Percentiles rank a stretch among this genome's conserved stretches.
Evolutionary conservation across 164 flowering plant genomes (phyloP).

Genomic region (Taxillus chinensis): DNA sequence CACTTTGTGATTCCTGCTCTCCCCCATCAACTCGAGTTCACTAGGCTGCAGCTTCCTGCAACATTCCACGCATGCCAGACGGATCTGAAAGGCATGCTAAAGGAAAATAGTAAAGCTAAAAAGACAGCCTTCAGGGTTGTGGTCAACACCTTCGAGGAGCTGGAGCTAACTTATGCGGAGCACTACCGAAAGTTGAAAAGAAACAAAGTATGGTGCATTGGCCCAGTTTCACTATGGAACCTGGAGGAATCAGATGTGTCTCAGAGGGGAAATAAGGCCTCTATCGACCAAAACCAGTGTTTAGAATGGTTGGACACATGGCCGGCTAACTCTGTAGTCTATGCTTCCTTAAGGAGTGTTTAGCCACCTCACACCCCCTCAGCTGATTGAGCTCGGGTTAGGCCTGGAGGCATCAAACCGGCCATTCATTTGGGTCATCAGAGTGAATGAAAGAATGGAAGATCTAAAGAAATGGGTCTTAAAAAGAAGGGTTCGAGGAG

Average conservation of each 20-base stretch:
- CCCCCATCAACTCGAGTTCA: not conserved
- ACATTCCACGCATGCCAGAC: not conserved
- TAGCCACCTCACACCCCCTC: not conserved
- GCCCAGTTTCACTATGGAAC: not conserved
- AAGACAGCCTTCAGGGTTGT: conserved; percentile 21
- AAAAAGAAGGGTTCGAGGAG: not conserved
- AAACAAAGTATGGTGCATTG: not conserved
- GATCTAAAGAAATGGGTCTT: not conserved
- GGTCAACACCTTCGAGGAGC: conserved; percentile 28
- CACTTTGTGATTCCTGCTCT: not conserved
- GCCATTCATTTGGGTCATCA: not conserved
- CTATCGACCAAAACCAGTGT: not conserved
- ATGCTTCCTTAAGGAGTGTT: not conserved
- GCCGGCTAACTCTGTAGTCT: not conserved
- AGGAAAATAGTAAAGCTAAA: conserved; percentile 2
- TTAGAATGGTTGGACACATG: not conserved
- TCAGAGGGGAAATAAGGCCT: not conserved
- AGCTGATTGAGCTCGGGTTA: not conserved
- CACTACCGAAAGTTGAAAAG: too few relatives aligned
- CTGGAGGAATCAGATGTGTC: not conserved
- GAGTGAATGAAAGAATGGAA: not conserved
- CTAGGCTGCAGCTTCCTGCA: not conserved
- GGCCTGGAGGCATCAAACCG: not conserved
- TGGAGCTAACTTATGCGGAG: conserved; percentile 13
- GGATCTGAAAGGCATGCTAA: not conserved